Base-by-base conservation (phyloP, 2,329 filamentous ascomycete genomes). In the Claviceps africana region DNA sequence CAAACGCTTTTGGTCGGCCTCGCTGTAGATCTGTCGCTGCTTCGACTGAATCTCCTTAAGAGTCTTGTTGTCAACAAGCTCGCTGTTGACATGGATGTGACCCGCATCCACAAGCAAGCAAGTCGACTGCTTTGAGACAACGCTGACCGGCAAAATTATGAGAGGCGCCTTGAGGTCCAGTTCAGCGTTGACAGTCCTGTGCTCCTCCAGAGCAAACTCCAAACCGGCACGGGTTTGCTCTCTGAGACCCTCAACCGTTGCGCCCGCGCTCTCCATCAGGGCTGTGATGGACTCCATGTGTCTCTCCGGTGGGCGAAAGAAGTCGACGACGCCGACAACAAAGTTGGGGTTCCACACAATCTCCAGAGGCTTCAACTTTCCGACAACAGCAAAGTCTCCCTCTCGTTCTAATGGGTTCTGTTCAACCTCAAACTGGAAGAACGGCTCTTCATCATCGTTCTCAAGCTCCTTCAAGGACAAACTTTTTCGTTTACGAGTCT, bases 221-320 rank as follows among this genome's bases (percentile, higher is more conserved):
- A 99, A 78, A 28, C 93, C 91, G 48, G 93, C 91, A 64, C 94
- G 81, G 4, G 94, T 98, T 70, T 98, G 94, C 65, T 97, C 90
- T 35, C 94, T 81, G 54, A 98, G 75, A 8, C 90, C 91, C 67
- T 98, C 91, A 0, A 98, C 91, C 0, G 93, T 98, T 1, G 91
- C 91, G 25, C 93, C 90, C 5, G 93, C 93, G 47, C 85, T 88
- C 67, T 98, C 94, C 82, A 99, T 88, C 52, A 99, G 76, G 1
- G 93, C 94, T 13, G 83, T 86, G 59, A 99, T 96, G 10, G 93
- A 98, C 64, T 98, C 93, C 90, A 98, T 96, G 64, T 98, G 94
- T 49, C 90, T 79, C 65, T 96, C 90, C 0, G 93, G 94, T 0
- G 93, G 93, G 56, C 91, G 85, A 73, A 99, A 98, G 72, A 98